phyloP scores from a whole-genome alignment of 257 asterid species.

The Scutellaria minor region DNA sequence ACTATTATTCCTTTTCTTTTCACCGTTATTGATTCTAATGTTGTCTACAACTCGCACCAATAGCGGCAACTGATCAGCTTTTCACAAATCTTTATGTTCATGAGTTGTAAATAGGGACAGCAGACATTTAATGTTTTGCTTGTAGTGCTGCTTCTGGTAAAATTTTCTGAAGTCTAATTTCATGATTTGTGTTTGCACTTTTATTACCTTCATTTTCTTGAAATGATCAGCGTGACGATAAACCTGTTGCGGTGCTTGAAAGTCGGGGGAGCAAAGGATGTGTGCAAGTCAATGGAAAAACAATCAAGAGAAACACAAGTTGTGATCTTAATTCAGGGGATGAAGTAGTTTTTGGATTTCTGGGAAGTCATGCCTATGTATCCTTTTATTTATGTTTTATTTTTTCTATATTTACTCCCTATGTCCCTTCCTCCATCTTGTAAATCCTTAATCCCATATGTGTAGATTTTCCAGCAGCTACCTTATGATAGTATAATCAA shows the following conservation, averaged over 20 bases:
- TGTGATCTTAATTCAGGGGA: conserved; percentile 84
- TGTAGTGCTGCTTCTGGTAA: conserved; percentile 9
- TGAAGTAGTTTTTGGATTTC: conserved; percentile 76
- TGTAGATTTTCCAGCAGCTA: conserved; percentile 79
- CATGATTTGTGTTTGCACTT: conserved; percentile 32
- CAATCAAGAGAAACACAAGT: conserved; percentile 57
- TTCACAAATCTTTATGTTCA: conserved; percentile 11
- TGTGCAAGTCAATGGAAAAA: conserved; percentile 80
- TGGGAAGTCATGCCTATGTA: conserved; percentile 83
- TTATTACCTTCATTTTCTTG: conserved; percentile 31
- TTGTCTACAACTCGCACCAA: neutral
- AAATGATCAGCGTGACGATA: conserved; percentile 66
- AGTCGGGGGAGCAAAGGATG: conserved; percentile 77
- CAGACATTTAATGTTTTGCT: conserved; percentile 7
- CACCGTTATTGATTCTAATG: conserved; percentile 9
- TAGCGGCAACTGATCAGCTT: neutral
- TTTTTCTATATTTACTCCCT: conserved; percentile 19
- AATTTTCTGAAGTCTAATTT: conserved; percentile 34
- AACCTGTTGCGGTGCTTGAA: conserved; percentile 74
- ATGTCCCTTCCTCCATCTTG: conserved; percentile 29
- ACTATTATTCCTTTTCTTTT: neutral
- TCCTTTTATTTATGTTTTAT: conserved; percentile 48
- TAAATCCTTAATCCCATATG: conserved; percentile 50
- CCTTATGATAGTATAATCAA: conserved; percentile 61
- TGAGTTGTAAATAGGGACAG: conserved; percentile 13